These are phyloP conservation scores for Cicer arietinum DNA, from an alignment of 306 rosid genomes.

Conservation along the genomic window DNA sequence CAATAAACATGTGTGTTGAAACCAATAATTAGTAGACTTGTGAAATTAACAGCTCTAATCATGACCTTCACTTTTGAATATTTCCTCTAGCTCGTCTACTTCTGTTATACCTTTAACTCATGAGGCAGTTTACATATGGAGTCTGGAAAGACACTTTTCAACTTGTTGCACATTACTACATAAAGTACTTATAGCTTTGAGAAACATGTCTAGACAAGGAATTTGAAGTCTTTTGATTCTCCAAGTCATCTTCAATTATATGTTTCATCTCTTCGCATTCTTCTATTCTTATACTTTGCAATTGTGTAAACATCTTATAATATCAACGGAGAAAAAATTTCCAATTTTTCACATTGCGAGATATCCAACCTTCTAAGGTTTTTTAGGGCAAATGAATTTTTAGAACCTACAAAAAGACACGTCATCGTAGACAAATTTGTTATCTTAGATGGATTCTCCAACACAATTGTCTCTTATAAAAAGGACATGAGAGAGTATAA, in stretches of 20 bases:
- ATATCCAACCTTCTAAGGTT: background rate
- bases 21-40: no score
- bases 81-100: background rate
- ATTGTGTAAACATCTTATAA: background rate
- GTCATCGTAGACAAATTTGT: background rate
- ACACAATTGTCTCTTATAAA: background rate
- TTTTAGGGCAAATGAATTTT: background rate
- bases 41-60: background rate
- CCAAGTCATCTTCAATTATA: conserved; percentile 6
- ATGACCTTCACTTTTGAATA: background rate
- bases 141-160: background rate
- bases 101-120: background rate
- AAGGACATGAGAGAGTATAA: no score
- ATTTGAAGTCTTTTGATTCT: no score
- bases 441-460: background rate
- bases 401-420: background rate
- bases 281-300: rapidly evolving
- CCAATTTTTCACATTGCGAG: background rate
- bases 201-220: no score
- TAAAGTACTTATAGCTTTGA: background rate
- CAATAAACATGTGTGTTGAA: no score
- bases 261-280: conserved; percentile 18
- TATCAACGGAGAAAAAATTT: background rate
- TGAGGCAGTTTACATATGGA: background rate
- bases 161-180: background rate